These are phyloP conservation scores for Colletotrichum lentis DNA, from an alignment of 2,329 filamentous ascomycete genomes.

Conservation along the genomic window DNA sequence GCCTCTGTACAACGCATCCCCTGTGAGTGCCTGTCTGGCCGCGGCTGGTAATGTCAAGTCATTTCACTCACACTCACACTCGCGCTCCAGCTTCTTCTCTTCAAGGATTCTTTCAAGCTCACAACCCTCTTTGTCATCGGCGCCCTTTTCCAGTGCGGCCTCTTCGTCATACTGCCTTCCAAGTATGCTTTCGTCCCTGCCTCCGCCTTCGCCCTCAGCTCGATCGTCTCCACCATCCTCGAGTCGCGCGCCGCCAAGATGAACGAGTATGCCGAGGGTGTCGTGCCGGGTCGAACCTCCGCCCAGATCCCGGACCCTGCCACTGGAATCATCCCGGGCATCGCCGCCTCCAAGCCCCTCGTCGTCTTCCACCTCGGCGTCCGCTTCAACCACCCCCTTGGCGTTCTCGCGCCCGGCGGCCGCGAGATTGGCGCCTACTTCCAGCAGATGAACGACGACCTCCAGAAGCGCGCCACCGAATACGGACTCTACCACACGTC, in stretches of 20 bases:
- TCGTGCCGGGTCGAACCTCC: conserved; percentile 47
- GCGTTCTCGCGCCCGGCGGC: conserved; percentile 56
- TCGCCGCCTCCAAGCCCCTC: conserved; percentile 44
- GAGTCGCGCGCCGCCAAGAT: conserved; percentile 39
- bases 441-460: conserved; percentile 47
- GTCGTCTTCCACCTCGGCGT: conserved; percentile 57
- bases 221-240: conserved; percentile 44
- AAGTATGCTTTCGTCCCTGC: conserved; percentile 49
- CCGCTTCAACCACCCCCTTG: conserved; percentile 59
- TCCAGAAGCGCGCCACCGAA: conserved; percentile 50
- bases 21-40: neutral
- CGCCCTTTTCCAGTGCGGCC: conserved; percentile 47
- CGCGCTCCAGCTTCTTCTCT: neutral
- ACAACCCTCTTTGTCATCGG: conserved; percentile 47
- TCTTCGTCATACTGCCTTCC: conserved; percentile 47
- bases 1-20: neutral
- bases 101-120: conserved; percentile 49
- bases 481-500: conserved; percentile 58
- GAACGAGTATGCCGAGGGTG: conserved; percentile 41
- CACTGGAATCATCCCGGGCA: conserved; percentile 42
- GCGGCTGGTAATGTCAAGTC: neutral
- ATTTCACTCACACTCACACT: no score
- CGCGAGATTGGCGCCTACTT: conserved; percentile 52
- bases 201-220: conserved; percentile 44
- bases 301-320: conserved; percentile 46